Evolutionary conservation across 2,329 filamentous ascomycete genomes (phyloP).

Genomic region (Emydomyces testavorans): DNA sequence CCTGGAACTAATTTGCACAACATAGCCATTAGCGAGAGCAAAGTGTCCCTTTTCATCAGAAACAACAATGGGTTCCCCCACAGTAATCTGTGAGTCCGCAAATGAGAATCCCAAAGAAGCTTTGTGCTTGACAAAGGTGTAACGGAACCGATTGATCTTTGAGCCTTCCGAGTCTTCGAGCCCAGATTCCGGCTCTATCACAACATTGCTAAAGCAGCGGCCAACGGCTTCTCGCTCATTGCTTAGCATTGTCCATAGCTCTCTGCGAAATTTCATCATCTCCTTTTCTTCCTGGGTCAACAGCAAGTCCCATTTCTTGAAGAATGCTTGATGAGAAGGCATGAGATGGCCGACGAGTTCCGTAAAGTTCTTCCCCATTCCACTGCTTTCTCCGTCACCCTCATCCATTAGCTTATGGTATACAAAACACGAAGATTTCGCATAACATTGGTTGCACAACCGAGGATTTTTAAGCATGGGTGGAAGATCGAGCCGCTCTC

Average conservation of each 20-base stretch:
- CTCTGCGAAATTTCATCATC: conserved; percentile 70
- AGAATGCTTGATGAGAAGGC: conserved; percentile 65
- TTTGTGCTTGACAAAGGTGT: conserved; percentile 67
- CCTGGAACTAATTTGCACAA: conserved; percentile 62
- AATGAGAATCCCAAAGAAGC: conserved; percentile 61
- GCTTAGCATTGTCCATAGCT: conserved; percentile 94
- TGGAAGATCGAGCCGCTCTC: conserved; percentile 70
- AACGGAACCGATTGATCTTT: conserved; percentile 85
- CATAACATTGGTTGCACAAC: conserved; percentile 78
- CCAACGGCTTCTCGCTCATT: conserved; percentile 75
- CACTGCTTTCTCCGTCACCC: conserved; percentile 69
- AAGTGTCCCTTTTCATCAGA: conserved; percentile 94
- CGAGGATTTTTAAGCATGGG: conserved; percentile 74
- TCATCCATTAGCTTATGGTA: conserved; percentile 86
- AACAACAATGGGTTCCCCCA: conserved; percentile 89
- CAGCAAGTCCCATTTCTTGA: conserved; percentile 86
- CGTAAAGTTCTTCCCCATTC: conserved; percentile 69
- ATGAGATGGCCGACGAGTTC: conserved; percentile 70
- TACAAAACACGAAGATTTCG: conserved; percentile 78
- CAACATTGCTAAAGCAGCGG: conserved; percentile 77
- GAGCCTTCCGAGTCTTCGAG: conserved; percentile 56
- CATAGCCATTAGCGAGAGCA: conserved; percentile 83
- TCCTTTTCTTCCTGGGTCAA: conserved; percentile 92
- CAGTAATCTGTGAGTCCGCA: conserved; percentile 72
- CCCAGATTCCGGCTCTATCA: conserved; percentile 67